Percentiles rank a stretch among this genome's conserved stretches.
Evolutionary conservation across 2,329 filamentous ascomycete genomes (phyloP).

Genomic region (Diaporthe vaccinii): DNA sequence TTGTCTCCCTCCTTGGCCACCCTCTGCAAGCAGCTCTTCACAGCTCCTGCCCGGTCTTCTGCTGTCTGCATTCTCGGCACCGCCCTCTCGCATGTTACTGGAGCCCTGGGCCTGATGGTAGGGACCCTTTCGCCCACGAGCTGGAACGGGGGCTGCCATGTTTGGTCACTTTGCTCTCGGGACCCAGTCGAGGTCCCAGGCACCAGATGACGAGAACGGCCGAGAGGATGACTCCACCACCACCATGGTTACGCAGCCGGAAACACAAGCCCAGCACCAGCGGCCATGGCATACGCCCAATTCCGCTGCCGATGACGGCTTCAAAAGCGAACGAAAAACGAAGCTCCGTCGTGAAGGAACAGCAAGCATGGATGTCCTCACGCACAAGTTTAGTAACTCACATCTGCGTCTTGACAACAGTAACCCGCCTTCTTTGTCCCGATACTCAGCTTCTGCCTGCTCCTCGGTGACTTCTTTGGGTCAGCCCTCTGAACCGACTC

Average conservation of each 20-base stretch:
- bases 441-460: not conserved
- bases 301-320: not conserved
- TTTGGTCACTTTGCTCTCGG: constrained; percentile 39
- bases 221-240: not conserved
- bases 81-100: constrained; percentile 9
- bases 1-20: not conserved
- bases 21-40: not conserved
- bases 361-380: constrained; percentile 37
- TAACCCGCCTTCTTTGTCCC: constrained; percentile 16
- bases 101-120: constrained; percentile 9
- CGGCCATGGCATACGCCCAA: not conserved
- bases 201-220: constrained; percentile 28
- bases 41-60: not conserved
- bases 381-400: constrained; percentile 38
- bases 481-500: not conserved
- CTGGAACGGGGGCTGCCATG: constrained; percentile 39
- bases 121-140: constrained; percentile 1
- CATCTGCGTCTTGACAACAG: constrained; percentile 35
- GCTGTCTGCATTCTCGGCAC: not conserved
- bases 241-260: not conserved
- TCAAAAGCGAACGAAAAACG: not conserved
- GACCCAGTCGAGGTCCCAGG: constrained; percentile 20
- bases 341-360: not conserved
- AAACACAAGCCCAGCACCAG: not conserved
- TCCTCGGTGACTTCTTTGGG: constrained; percentile 31